Base-by-base conservation (phyloP, 1,284 basidiomycete species). In the Cystobasidium sp. region DNA sequence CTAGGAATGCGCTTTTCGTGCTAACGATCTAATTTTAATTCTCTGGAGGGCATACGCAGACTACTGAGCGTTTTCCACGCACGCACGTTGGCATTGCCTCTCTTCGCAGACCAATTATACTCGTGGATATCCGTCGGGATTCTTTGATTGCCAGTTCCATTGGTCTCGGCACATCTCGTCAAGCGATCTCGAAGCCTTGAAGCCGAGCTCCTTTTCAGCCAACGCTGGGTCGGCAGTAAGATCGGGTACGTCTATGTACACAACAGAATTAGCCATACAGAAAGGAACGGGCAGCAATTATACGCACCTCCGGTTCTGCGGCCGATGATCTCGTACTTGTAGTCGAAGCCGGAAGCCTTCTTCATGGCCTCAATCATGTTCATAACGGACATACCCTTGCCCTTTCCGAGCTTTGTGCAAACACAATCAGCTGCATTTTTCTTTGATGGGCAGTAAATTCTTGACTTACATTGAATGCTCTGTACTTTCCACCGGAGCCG, bases 231-330 rank as follows among this genome's bases (percentile, higher is more conserved):
- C 91, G 8, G 96, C 97, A 14, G 95, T 98, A 53, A 99, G 86
- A 82, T 98, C 94, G 0, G 97, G 96, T 0, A 99, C 97, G 82
- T 99, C 97, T 9, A 80, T n/a, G 56, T 24, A 76, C 6, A 5
- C 6, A 7, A 18, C 61, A 67, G 53, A 74, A 75, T 73, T 69
- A 58, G 64, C 44, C 7, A 51, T 18, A n/a, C 12, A 14, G 18
- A 12, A 49, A 22, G 41, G 7, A 9, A 14, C 9, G 39, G 16
- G 46, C 44, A 49, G 9, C 16, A 9, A 52, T 98, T 86, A 82
- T 97, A 95, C 0, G 98, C 96, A 82, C 99, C 97, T 10, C 96
- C 97, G 61, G 88, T 87, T 92, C 96, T 87, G 80, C 96, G 87
- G 0, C 90, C 94, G 75, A 95, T 90, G 78, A 98, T 88, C 83